Conservation (phyloP, 495 filamentous ascomycete species). For the Diplogelasinospora grovesii region DNA sequence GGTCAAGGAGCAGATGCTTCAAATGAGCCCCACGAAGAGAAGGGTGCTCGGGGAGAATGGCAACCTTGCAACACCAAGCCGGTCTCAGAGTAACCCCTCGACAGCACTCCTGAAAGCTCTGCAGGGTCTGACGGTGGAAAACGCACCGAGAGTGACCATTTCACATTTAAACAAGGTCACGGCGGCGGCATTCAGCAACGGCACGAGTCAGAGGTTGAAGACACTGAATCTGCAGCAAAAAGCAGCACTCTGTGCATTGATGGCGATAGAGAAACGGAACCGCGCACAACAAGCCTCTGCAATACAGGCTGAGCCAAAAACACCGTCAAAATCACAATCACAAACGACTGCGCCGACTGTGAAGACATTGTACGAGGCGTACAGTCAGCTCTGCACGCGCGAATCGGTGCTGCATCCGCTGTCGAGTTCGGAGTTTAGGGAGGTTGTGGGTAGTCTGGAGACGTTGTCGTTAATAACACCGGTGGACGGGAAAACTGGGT, state of each 20-base stretch:
- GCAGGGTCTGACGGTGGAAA: conserved; percentile 55
- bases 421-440: conserved; percentile 82
- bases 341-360: conserved; percentile 58
- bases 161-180: conserved; percentile 86
- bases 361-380: conserved; percentile 71
- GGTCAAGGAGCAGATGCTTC: conserved; percentile 43
- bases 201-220: conserved; percentile 72
- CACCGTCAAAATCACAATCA: conserved; percentile 17
- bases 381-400: conserved; percentile 69
- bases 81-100: conserved; percentile 19
- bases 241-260: conserved; percentile 80
- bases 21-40: conserved; percentile 35
- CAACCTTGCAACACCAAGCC: conserved; percentile 35
- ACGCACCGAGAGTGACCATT: conserved; percentile 84
- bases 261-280: conserved; percentile 69
- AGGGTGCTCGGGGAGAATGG: conserved; percentile 38
- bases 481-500: conserved; percentile 65
- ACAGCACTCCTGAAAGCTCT: conserved; percentile 42
- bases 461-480: conserved; percentile 73
- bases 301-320: conserved; percentile 52
- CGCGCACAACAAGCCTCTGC: conserved; percentile 30
- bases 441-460: conserved; percentile 85
- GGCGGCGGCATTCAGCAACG: conserved; percentile 77
- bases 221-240: conserved; percentile 93
- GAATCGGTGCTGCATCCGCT: conserved; percentile 83